These are phyloP conservation scores for Aspergillus versicolor DNA, from an alignment of 2,329 filamentous ascomycete genomes.

Conservation along the genomic window DNA sequence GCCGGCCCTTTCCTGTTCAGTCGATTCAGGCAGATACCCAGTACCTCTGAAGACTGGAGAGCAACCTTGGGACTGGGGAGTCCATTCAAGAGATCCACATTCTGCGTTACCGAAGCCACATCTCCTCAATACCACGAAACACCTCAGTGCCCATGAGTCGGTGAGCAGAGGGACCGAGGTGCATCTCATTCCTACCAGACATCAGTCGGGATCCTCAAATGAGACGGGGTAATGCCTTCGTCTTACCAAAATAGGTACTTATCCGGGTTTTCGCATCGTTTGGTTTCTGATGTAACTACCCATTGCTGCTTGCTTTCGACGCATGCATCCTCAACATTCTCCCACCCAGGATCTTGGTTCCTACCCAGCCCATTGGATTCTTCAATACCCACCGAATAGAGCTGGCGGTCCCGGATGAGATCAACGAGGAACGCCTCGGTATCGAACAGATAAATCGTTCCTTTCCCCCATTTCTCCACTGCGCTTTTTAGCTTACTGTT, in stretches of 20 bases:
- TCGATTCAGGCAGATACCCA: neutral
- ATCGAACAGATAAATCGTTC: conserved; percentile 39
- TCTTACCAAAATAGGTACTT: conserved; percentile 44
- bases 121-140: conserved; percentile 36
- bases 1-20: neutral
- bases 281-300: conserved; percentile 32
- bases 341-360: conserved; percentile 34
- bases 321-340: conserved; percentile 38
- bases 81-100: conserved; percentile 1
- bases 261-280: conserved; percentile 35
- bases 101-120: conserved; percentile 27
- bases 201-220: conserved; percentile 7
- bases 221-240: conserved; percentile 9
- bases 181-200: conserved; percentile 41
- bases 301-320: conserved; percentile 26
- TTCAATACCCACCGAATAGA: conserved; percentile 34
- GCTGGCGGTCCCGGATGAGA: conserved; percentile 40
- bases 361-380: conserved; percentile 36
- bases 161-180: conserved; percentile 39
- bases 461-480: conserved; percentile 33
- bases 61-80: neutral
- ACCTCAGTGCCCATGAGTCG: conserved; percentile 38
- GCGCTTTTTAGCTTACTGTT: conserved; percentile 31
- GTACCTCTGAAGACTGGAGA: neutral
- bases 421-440: conserved; percentile 40